Evolutionary conservation across 495 filamentous ascomycete species (phyloP).

Genomic region (Cryomyces minteri): DNA sequence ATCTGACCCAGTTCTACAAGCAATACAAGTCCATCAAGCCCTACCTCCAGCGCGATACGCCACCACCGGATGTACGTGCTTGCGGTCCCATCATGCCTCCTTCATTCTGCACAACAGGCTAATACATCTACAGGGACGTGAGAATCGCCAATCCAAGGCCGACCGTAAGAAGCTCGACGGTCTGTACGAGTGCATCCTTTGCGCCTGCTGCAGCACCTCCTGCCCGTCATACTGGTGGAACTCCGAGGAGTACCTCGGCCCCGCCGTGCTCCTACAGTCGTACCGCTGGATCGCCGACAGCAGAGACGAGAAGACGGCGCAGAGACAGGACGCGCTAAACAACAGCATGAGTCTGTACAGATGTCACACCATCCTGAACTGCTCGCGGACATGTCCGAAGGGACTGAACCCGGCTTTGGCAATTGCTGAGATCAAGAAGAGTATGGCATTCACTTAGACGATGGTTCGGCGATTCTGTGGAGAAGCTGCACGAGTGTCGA

Average conservation of each 20-base stretch:
- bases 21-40: constrained; percentile 99
- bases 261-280: constrained; percentile 86
- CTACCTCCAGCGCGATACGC: constrained; percentile 77
- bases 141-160: constrained; percentile 72
- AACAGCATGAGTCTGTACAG: constrained; percentile 98
- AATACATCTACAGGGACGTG: constrained; percentile 43
- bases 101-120: neutral
- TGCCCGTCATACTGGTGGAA: constrained; percentile 99
- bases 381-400: constrained; percentile 92
- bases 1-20: constrained; percentile 98
- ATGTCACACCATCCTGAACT: constrained; percentile 99
- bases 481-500: too few relatives aligned
- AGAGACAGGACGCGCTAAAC: constrained; percentile 80
- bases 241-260: constrained; percentile 91
- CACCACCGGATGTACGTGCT: constrained; percentile 48
- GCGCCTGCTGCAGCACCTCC: constrained; percentile 96
- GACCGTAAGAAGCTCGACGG: constrained; percentile 95
- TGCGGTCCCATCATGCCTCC: neutral
- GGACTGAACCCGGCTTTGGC: constrained; percentile 87
- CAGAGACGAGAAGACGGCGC: constrained; percentile 68
- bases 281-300: constrained; percentile 93
- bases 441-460: constrained; percentile 45
- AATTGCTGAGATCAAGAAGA: constrained; percentile 97
- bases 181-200: constrained; percentile 98
- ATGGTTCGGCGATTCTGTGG: too few relatives aligned